Conservation (phyloP, 441 rosid genomes). For the Pelargonium cotyledonis region DNA sequence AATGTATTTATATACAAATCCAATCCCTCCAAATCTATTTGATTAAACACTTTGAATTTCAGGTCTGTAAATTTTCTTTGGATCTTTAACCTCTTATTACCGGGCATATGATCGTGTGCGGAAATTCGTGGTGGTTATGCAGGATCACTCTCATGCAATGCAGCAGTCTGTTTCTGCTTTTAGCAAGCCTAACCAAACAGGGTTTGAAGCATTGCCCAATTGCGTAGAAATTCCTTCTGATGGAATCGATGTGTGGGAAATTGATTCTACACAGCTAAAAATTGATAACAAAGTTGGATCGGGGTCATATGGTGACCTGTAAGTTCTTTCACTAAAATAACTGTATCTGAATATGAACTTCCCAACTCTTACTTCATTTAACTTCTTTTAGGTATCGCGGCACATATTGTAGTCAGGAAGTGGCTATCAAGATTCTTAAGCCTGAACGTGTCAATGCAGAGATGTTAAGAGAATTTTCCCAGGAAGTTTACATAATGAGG, state of each 20-base stretch:
- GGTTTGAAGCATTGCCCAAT: slow-evolving; percentile 40
- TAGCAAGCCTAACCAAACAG: slow-evolving; percentile 35
- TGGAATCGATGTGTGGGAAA: slow-evolving; percentile 97
- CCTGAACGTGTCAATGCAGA: slow-evolving; percentile 69
- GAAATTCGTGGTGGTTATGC: slow-evolving; percentile 31
- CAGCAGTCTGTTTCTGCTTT: slow-evolving; percentile 39
- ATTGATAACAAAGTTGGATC: slow-evolving; percentile 73
- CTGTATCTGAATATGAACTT: slow-evolving; percentile 4
- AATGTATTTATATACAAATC: background rate
- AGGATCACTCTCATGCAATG: slow-evolving; percentile 50
- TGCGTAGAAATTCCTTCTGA: slow-evolving; percentile 81
- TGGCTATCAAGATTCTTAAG: slow-evolving; percentile 83
- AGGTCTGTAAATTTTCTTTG: background rate
- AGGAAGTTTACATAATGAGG: slow-evolving; percentile 96
- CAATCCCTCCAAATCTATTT: background rate
- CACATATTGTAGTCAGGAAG: slow-evolving; percentile 87
- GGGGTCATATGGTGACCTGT: slow-evolving; percentile 85
- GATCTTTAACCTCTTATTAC: background rate
- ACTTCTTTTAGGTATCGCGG: slow-evolving; percentile 60
- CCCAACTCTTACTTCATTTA: slow-evolving; percentile 14
- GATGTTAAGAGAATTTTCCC: slow-evolving; percentile 78
- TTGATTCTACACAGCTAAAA: slow-evolving; percentile 63
- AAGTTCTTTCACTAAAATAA: slow-evolving; percentile 29
- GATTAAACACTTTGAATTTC: background rate
- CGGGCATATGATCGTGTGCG: slow-evolving; percentile 23